Evolutionary conservation across 176 grass and related monocot genomes (phyloP).

Genomic region (Alloteropsis semialata): DNA sequence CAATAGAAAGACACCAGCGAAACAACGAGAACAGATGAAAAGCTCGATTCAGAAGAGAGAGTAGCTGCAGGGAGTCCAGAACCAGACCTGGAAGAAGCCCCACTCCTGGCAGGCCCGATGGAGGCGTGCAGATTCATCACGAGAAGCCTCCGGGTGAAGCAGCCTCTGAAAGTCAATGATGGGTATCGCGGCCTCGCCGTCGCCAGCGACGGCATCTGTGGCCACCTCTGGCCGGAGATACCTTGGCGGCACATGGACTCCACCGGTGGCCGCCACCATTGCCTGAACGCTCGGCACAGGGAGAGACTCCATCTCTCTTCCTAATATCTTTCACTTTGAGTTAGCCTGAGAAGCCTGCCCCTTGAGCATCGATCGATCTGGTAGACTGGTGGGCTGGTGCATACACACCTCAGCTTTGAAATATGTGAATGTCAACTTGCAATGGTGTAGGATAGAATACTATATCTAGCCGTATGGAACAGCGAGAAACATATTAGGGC

Average conservation of each 20-base stretch:
- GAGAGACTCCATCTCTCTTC: slow-evolving; percentile 35
- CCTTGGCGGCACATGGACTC: slow-evolving; percentile 6
- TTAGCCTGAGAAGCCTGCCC: too few relatives aligned
- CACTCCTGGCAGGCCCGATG: slow-evolving; percentile 47
- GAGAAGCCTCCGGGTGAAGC: neutral
- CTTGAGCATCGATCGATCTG: too few relatives aligned
- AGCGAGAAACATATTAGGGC: too few relatives aligned
- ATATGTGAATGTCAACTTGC: too few relatives aligned
- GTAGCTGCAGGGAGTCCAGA: neutral
- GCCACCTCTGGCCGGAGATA: slow-evolving; percentile 21
- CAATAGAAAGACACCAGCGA: too few relatives aligned
- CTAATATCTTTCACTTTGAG: neutral
- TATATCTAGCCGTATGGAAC: too few relatives aligned
- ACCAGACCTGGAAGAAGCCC: slow-evolving; percentile 60
- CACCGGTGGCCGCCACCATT: neutral
- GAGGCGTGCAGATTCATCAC: slow-evolving; percentile 24
- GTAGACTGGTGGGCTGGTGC: too few relatives aligned
- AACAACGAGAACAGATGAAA: too few relatives aligned
- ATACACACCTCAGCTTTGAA: too few relatives aligned
- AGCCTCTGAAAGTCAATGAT: slow-evolving; percentile 24
- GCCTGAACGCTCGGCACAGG: slow-evolving; percentile 46
- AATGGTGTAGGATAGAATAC: too few relatives aligned
- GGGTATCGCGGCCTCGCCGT: slow-evolving; percentile 3
- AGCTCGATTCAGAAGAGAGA: too few relatives aligned
- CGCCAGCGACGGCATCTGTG: neutral